Conservation (phyloP, 768 basidiomycete species). For the Agrocybe praecox region DNA sequence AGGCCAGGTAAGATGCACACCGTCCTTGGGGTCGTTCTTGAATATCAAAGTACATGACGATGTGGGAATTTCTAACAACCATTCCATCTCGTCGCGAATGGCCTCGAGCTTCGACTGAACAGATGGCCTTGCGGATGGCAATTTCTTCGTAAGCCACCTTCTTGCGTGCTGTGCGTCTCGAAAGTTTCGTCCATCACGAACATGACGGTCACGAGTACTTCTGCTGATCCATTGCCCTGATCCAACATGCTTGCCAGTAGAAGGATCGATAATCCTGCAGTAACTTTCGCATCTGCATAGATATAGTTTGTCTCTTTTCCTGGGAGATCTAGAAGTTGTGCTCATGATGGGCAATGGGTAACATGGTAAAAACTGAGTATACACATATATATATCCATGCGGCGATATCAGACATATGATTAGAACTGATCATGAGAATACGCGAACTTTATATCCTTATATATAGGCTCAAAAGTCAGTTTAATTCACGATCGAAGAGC, state of each 20-base stretch:
- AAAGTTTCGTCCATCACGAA: slow-evolving; percentile 12
- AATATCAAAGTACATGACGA: neutral
- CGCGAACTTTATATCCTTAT: no score
- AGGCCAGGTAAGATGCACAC: neutral
- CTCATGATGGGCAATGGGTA: no score
- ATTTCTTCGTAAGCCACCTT: neutral
- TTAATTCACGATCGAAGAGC: no score
- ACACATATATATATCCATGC: no score
- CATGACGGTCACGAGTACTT: slow-evolving; percentile 19
- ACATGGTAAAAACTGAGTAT: no score
- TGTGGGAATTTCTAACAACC: neutral
- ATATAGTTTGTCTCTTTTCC: no score
- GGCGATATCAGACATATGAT: no score
- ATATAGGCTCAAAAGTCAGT: no score
- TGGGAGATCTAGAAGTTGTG: no score
- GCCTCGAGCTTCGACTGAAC: neutral
- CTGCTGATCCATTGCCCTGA: slow-evolving; percentile 10
- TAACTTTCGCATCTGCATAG: slow-evolving; percentile 12
- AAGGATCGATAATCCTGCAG: slow-evolving; percentile 12
- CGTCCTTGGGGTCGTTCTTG: neutral
- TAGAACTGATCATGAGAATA: no score
- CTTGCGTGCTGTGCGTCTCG: neutral
- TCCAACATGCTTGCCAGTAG: slow-evolving; percentile 17
- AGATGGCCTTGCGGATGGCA: neutral
- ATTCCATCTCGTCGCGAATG: slow-evolving; percentile 6